phyloP scores from a whole-genome alignment of 169 alveolate species.

The Eimeria sp. region DNA sequence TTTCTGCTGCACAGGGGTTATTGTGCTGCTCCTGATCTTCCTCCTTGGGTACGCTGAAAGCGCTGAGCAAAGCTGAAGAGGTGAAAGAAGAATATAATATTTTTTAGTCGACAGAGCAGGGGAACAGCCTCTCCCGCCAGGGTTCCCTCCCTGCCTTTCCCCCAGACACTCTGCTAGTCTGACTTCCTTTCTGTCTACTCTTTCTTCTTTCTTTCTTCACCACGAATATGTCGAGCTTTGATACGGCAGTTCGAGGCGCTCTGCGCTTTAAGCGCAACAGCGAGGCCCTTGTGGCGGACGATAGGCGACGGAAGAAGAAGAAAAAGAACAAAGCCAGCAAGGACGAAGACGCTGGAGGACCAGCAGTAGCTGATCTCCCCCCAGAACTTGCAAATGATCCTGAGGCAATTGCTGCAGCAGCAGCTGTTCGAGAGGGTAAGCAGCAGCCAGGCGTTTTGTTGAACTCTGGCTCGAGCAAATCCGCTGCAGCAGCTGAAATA shows the following conservation, averaged over 20 bases:
- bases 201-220: too few relatives aligned
- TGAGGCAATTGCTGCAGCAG: slow-evolving; percentile 44
- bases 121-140: not conserved
- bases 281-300: slow-evolving; percentile 33
- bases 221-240: slow-evolving; percentile 47
- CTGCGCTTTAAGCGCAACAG: slow-evolving; percentile 63
- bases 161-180: not conserved
- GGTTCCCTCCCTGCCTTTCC: not conserved
- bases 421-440: not conserved
- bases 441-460: not conserved
- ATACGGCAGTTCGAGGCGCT: slow-evolving; percentile 39
- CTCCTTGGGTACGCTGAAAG: slow-evolving; percentile 34
- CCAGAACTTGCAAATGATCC: slow-evolving; percentile 43
- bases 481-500: not conserved
- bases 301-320: not conserved
- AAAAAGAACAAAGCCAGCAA: not conserved
- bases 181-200: not conserved
- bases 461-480: not conserved
- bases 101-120: not conserved
- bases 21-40: slow-evolving; percentile 14
- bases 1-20: not conserved
- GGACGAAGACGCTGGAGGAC: not conserved
- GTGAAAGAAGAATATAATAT: not conserved
- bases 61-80: not conserved
- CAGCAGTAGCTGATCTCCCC: slow-evolving; percentile 32